These are phyloP conservation scores for Camelina hispida DNA, from an alignment of 345 rosid species.

Conservation along the genomic window DNA sequence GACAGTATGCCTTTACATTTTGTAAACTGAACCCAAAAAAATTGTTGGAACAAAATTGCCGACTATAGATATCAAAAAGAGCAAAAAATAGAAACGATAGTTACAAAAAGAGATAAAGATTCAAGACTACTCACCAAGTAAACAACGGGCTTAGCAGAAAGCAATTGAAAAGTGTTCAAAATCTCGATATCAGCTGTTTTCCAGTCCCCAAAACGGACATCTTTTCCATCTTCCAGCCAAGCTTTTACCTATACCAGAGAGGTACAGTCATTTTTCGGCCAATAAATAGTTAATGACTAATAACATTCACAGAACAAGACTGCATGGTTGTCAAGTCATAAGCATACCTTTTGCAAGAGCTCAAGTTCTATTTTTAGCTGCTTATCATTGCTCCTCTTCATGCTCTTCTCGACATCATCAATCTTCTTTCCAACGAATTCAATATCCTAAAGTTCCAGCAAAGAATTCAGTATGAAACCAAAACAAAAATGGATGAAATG, in stretches of 20 bases:
- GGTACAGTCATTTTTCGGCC: constrained; percentile 12
- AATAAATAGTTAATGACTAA: not conserved
- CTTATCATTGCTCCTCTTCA: constrained; percentile 99
- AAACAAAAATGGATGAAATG: constrained; percentile 10
- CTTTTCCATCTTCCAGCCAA: constrained; percentile 84
- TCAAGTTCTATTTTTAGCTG: constrained; percentile 85
- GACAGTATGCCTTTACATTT: not conserved
- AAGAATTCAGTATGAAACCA: constrained; percentile 22
- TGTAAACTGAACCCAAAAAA: not conserved
- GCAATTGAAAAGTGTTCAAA: constrained; percentile 90
- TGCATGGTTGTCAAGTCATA: constrained; percentile 4
- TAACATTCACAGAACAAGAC: constrained; percentile 1
- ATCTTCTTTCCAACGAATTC: constrained; percentile 80
- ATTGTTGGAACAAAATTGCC: constrained; percentile 6
- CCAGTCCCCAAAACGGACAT: constrained; percentile 96
- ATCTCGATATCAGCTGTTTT: constrained; percentile 96
- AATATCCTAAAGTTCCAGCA: constrained; percentile 65
- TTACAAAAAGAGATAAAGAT: constrained; percentile 2
- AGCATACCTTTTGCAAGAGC: constrained; percentile 47
- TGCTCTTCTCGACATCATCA: constrained; percentile 95
- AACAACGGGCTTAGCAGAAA: constrained; percentile 95
- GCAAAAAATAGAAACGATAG: constrained; percentile 7
- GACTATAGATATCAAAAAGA: constrained; percentile 25
- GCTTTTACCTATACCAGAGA: constrained; percentile 67
- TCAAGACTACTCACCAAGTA: constrained; percentile 67